Evolutionary conservation across 1,284 basidiomycete species (phyloP).

Genomic region (Meripilus lineatus): DNA sequence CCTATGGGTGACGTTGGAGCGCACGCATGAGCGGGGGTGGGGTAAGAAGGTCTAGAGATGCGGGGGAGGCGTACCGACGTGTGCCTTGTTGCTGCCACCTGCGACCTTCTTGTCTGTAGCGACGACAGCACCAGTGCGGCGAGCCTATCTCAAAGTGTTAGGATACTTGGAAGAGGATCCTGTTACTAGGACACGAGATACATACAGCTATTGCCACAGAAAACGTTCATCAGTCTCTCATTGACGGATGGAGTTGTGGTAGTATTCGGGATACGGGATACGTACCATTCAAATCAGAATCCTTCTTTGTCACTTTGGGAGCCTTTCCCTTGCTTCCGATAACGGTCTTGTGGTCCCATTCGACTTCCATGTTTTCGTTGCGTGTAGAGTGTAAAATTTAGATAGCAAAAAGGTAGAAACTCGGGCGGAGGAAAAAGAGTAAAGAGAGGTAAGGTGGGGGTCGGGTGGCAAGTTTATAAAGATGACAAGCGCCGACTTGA

Average conservation of each 20-base stretch:
- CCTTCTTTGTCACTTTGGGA: slow-evolving; percentile 66
- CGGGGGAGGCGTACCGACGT: slow-evolving; percentile 44
- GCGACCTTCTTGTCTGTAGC: slow-evolving; percentile 74
- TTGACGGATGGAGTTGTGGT: slow-evolving; percentile 7
- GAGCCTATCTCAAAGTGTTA: slow-evolving; percentile 48
- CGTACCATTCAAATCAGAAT: slow-evolving; percentile 71
- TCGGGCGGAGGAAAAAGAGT: too few species aligned
- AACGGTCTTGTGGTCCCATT: slow-evolving; percentile 73
- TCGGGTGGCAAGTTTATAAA: slow-evolving; percentile 14
- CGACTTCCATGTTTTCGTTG: slow-evolving; percentile 36
- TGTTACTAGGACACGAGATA: too few species aligned
- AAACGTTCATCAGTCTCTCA: too few species aligned
- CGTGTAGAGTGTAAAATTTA: slow-evolving; percentile 5
- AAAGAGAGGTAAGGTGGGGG: slow-evolving; percentile 11
- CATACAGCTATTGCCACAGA: slow-evolving; percentile 60
- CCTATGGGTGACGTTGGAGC: slow-evolving; percentile 37
- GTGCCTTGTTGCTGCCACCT: slow-evolving; percentile 66
- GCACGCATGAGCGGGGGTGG: not conserved
- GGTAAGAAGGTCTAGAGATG: not conserved
- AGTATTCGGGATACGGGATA: slow-evolving; percentile 13
- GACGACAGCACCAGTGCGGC: slow-evolving; percentile 66
- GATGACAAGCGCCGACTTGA: slow-evolving; percentile 10
- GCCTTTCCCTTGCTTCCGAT: slow-evolving; percentile 73
- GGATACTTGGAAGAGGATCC: too few species aligned
- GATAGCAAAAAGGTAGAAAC: too few species aligned